Evolutionary conservation across 2,329 filamentous ascomycete genomes (phyloP).

Genomic region (Grosmannia serpens): DNA sequence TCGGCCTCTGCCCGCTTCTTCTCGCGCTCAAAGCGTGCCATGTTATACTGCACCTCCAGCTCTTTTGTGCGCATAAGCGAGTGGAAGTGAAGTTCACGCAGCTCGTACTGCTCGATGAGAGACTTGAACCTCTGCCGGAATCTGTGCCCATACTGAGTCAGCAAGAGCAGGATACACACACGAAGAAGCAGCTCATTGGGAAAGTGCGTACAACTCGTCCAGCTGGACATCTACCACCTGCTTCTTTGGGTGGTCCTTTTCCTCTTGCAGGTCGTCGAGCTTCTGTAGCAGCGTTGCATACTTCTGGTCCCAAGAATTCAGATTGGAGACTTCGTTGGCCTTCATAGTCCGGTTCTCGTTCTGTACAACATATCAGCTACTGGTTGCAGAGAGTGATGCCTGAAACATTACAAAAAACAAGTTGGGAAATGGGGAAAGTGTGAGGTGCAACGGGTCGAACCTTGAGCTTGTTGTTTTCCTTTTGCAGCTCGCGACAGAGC

Average conservation of each 20-base stretch:
- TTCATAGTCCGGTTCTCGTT: constrained; percentile 89
- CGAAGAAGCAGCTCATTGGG: background rate
- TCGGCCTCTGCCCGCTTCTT: constrained; percentile 81
- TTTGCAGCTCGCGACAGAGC: constrained; percentile 82
- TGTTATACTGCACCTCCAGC: constrained; percentile 84
- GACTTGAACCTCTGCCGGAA: constrained; percentile 85
- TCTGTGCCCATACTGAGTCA: constrained; percentile 28
- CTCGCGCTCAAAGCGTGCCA: constrained; percentile 79
- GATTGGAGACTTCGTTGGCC: constrained; percentile 72
- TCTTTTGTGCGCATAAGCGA: constrained; percentile 88
- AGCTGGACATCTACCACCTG: constrained; percentile 75
- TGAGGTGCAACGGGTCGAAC: constrained; percentile 28
- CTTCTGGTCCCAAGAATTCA: constrained; percentile 73
- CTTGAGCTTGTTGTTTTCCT: constrained; percentile 98
- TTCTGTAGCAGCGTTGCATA: constrained; percentile 71
- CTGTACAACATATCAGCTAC: constrained; percentile 26
- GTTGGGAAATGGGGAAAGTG: background rate
- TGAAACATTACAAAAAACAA: too few species aligned
- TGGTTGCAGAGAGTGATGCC: too few species aligned
- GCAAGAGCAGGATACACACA: constrained; percentile 24
- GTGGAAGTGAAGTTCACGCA: constrained; percentile 89
- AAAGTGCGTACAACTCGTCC: constrained; percentile 63
- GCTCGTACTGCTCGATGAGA: constrained; percentile 91
- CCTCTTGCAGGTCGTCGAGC: constrained; percentile 77
- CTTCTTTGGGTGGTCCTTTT: constrained; percentile 72